phyloP scores from a whole-genome alignment of 192 early-diverging fungal species.

The Entomortierella parvispora region DNA sequence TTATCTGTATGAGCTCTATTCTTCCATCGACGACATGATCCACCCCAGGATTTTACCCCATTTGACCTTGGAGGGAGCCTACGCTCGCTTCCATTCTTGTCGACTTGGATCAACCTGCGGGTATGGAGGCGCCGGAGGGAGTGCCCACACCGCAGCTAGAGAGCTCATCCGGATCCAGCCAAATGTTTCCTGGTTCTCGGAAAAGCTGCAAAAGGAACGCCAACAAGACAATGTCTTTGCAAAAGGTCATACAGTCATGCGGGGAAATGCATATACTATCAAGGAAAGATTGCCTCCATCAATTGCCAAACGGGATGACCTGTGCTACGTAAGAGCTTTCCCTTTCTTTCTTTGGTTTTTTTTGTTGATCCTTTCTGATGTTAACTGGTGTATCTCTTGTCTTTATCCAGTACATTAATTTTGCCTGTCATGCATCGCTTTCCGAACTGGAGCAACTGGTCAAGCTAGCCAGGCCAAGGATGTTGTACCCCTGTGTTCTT shows the following conservation, averaged over 20 bases:
- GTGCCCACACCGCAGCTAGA: constrained; percentile 15
- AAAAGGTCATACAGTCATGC: constrained; percentile 4
- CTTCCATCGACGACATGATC: constrained; percentile 39
- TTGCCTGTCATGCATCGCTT: constrained; percentile 28
- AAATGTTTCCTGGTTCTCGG: constrained; percentile 42
- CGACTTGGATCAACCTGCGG: constrained; percentile 30
- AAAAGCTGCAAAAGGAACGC: neutral
- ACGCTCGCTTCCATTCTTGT: constrained; percentile 39
- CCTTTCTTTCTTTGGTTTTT: neutral
- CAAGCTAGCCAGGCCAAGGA: constrained; percentile 12
- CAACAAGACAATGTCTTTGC: neutral
- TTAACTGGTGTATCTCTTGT: neutral
- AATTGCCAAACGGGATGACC: constrained; percentile 24
- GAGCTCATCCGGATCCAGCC: constrained; percentile 44
- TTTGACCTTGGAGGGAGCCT: constrained; percentile 23
- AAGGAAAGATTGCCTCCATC: constrained; percentile 14
- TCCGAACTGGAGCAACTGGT: constrained; percentile 33
- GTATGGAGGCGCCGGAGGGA: constrained; percentile 37
- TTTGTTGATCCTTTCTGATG: neutral
- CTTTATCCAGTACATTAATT: constrained; percentile 30
- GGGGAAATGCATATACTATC: constrained; percentile 5
- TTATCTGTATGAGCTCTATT: constrained; percentile 34
- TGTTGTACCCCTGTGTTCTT: constrained; percentile 35
- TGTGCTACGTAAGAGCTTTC: constrained; percentile 28
- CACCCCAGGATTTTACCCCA: constrained; percentile 29